Conservation (phyloP, 495 filamentous ascomycete genomes). For the Aspergillus conjunctus region DNA sequence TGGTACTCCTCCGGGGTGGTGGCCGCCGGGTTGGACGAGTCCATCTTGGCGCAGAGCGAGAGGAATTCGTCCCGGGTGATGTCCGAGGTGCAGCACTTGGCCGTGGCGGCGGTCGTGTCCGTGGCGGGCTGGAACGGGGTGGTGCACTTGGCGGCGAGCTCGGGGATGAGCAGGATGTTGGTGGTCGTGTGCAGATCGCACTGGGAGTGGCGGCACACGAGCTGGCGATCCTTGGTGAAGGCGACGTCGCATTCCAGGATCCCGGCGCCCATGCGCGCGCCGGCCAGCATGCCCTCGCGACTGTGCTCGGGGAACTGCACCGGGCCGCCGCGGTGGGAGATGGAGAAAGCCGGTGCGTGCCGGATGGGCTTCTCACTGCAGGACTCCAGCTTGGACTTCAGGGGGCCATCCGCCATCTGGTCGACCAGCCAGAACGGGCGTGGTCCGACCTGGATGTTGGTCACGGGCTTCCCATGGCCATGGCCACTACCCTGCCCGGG, state of each 20-base stretch:
- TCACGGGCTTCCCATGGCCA: conserved; percentile 3
- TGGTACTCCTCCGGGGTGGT: conserved; percentile 55
- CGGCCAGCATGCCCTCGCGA: conserved; percentile 52
- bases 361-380: conserved; percentile 52
- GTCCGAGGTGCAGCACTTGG: conserved; percentile 65
- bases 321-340: conserved; percentile 61
- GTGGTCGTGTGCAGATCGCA: conserved; percentile 68
- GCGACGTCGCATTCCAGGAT: conserved; percentile 65
- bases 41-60: conserved; percentile 64
- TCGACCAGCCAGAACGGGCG: conserved; percentile 61
- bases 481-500: conserved; percentile 5
- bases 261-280: conserved; percentile 62
- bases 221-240: conserved; percentile 60
- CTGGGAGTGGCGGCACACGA: conserved; percentile 64
- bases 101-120: conserved; percentile 42
- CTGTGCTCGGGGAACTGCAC: conserved; percentile 66
- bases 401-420: conserved; percentile 57
- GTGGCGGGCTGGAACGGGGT: conserved; percentile 56
- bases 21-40: conserved; percentile 55
- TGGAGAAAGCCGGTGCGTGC: conserved; percentile 47
- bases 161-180: conserved; percentile 59
- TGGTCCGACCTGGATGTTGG: conserved; percentile 53
- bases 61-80: conserved; percentile 62
- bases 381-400: conserved; percentile 56
- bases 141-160: conserved; percentile 62